Evolutionary conservation across 2,329 filamentous ascomycete species (phyloP), one percentile per base, ranked within the genome.

Genomic region (Calonectria naviculata): DNA sequence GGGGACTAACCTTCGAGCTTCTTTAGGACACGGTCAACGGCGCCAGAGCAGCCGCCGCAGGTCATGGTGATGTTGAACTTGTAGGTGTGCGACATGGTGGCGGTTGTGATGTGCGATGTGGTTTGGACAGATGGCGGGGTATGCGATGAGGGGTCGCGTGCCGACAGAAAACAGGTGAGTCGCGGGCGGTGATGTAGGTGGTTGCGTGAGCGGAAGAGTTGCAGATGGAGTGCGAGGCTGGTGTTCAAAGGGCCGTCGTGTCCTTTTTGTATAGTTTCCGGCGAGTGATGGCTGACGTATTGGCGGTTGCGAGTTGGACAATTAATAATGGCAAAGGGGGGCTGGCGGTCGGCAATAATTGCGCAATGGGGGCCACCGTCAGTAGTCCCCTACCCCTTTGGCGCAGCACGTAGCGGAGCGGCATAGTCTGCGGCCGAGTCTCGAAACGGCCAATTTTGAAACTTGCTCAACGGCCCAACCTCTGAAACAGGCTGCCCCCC

Each of bases 31-130:
- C 95, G 91, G 85, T 97, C 94, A 52, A 99, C 89, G 76, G 97
- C 97, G 80, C 95, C 95, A 54, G 95, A 98, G 92, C 97, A 99
- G 83, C 97, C 97, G 82, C 94, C 91, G 87, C 97, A 99, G 89
- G 88, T 93, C 97, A 99, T 99, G 85, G 87, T 89, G 84, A 98
- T 91, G 85, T 95, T 92, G 89, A 98, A 98, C 84, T 97, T 94
- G 93, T 98, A 98, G 78, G 91, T 94, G 88, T 98, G 95, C 49
- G 78, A 86, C 93, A 95, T 95, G 79, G 76, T 88, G 80, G 68
- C 38, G 65, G 64, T 75, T 52, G 60, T 67, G 61, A 58, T 61
- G 44, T 52, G 60, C 67, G 61, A 58, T 61, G 44, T 68, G 38
- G 52, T 61, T 67, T 52, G 19, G n/a, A 34, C 38, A 67, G 66